Evolutionary conservation across 2,329 filamentous ascomycete genomes (phyloP).

Genomic region (Lecanoromycetidae sp.): DNA sequence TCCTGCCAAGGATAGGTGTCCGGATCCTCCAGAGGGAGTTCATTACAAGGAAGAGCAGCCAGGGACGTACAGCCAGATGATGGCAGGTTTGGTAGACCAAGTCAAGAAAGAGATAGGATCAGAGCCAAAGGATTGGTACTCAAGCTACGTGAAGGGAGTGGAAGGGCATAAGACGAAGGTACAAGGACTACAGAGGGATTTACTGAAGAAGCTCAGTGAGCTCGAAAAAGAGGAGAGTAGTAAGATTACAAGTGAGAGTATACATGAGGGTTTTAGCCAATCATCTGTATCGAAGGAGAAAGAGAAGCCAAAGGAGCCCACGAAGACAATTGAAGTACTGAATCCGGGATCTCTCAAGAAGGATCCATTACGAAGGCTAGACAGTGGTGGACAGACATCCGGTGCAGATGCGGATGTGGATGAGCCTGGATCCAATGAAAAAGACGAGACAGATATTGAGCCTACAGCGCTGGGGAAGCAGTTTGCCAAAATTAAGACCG

Average conservation of each 20-base stretch:
- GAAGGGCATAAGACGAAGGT: slow-evolving; percentile 67
- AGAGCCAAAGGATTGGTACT: slow-evolving; percentile 54
- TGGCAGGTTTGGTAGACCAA: slow-evolving; percentile 88
- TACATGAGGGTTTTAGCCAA: slow-evolving; percentile 82
- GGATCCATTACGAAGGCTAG: slow-evolving; percentile 27
- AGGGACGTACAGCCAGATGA: slow-evolving; percentile 93
- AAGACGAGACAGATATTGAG: slow-evolving; percentile 60
- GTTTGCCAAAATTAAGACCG: slow-evolving; percentile 66
- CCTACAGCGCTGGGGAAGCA: slow-evolving; percentile 65
- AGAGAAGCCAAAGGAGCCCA: slow-evolving; percentile 30
- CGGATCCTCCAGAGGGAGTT: slow-evolving; percentile 66
- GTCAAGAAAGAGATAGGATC: slow-evolving; percentile 79
- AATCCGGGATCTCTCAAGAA: slow-evolving; percentile 47
- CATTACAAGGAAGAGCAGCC: slow-evolving; percentile 64
- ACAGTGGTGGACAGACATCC: slow-evolving; percentile 38
- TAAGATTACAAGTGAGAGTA: slow-evolving; percentile 88
- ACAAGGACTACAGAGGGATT: slow-evolving; percentile 60
- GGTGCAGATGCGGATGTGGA: slow-evolving; percentile 52
- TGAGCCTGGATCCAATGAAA: slow-evolving; percentile 37
- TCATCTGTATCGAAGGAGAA: slow-evolving; percentile 60
- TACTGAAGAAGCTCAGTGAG: slow-evolving; percentile 61
- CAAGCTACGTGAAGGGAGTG: slow-evolving; percentile 67
- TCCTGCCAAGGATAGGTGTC: slow-evolving; percentile 60
- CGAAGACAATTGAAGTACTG: slow-evolving; percentile 53
- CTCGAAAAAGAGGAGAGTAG: slow-evolving; percentile 71